Evolutionary conservation across 2,329 filamentous ascomycete genomes (phyloP), one percentile per base, ranked within the genome.

Genomic region (Rhynchosporium agropyri): DNA sequence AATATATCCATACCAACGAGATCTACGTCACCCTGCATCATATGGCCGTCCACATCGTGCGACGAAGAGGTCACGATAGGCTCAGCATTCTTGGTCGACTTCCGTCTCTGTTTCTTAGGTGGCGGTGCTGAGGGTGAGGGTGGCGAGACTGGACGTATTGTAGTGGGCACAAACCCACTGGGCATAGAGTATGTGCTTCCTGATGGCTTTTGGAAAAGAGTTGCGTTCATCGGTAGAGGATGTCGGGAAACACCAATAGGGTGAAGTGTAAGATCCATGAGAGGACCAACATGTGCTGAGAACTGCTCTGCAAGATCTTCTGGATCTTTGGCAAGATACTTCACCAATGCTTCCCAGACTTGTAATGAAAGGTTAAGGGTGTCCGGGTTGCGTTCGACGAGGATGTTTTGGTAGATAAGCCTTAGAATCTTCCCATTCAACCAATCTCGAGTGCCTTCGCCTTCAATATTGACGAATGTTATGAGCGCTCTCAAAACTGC

Each of bases 21-120:
- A 73, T 99, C 96, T 53, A 98, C 89, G 72, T 99, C 96, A 58
- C 96, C 95, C 74, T 94, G 91, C 80, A 99, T 92, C 89, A 99
- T 97, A 69, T 96, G 93, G 9, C 93, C 95, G 75, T 99, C 95
- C 20, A 99, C 92, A 75, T 99, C 97, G 76, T 99, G 95, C 1
- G 89, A 85, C n/a, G 89, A 80, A n/a, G 79, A 84, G 3, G 83
- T 78, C 1, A 84, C 78, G 1, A 84, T 79, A 8, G 83, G 77
- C 33, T 93, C 89, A 60, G 95, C 91, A 26, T 84, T 78, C 79
- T 96, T 96, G n/a, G 90, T 87, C 0, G 90, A 90, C 76, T 92
- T 96, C 65, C 92, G 87, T 40, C 92, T 85, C 67, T 91, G 88
- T 77, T 95, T 91, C 2, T 87, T 80, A 13, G 86, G 82, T 64